phyloP scores from a whole-genome alignment of 805 yeast genomes.

The Nematodospora valgi region DNA sequence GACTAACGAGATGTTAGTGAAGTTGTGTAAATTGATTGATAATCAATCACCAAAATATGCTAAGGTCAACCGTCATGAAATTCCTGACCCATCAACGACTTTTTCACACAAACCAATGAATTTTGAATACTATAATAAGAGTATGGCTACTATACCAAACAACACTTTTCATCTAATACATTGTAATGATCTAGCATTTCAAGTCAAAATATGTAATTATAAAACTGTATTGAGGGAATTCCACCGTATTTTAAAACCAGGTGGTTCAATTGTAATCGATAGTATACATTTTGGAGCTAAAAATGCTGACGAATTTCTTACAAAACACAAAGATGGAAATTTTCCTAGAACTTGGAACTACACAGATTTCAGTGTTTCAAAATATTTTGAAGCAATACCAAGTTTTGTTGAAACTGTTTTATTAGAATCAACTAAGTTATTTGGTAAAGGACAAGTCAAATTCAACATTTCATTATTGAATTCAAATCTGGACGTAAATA shows the following conservation, averaged over 20 bases:
- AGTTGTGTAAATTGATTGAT: slow-evolving; percentile 18
- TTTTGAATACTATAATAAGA: slow-evolving; percentile 23
- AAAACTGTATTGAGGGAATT: slow-evolving; percentile 27
- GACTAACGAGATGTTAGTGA: slow-evolving; percentile 16
- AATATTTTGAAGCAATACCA: slow-evolving; percentile 21
- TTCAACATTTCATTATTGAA: slow-evolving; percentile 27
- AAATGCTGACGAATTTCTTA: slow-evolving; percentile 11
- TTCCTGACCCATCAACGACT: slow-evolving; percentile 16
- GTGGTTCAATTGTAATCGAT: slow-evolving; percentile 26
- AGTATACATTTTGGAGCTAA: slow-evolving; percentile 8
- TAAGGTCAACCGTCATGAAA: slow-evolving; percentile 9
- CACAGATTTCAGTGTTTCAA: slow-evolving; percentile 5
- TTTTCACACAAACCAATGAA: slow-evolving; percentile 27
- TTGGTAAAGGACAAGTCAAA: slow-evolving; percentile 33
- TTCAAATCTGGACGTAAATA: slow-evolving; percentile 26
- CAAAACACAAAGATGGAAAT: slow-evolving; percentile 2
- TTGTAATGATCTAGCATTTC: slow-evolving; percentile 33
- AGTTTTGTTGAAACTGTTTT: slow-evolving; percentile 21
- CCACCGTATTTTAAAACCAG: slow-evolving; percentile 31
- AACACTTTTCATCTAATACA: slow-evolving; percentile 36
- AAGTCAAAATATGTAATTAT: slow-evolving; percentile 25
- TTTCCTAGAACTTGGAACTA: slow-evolving; percentile 8
- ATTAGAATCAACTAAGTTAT: slow-evolving; percentile 19
- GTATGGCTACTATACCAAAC: slow-evolving; percentile 23
- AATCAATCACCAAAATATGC: slow-evolving; percentile 17